These are phyloP conservation scores for Colletotrichum neosansevieriae DNA, from an alignment of 2,329 filamentous ascomycete genomes.

Conservation along the genomic window DNA sequence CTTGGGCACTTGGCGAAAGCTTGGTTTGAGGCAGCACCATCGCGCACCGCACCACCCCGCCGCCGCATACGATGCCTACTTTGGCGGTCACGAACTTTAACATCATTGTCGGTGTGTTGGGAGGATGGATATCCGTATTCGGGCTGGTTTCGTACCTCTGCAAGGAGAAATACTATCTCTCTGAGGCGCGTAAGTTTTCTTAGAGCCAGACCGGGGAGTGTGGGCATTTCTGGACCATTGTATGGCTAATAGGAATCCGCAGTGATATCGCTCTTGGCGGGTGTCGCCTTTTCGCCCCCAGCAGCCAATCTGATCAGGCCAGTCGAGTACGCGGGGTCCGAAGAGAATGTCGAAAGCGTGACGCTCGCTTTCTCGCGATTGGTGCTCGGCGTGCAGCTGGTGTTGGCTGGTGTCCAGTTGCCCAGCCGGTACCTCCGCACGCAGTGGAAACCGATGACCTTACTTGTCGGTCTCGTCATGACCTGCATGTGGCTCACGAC, in stretches of 20 bases:
- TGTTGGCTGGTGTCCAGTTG: constrained; percentile 88
- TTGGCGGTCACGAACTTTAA: constrained; percentile 71
- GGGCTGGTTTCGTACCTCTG: constrained; percentile 89
- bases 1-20: constrained; percentile 38
- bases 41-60: no score
- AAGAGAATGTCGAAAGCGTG: constrained; percentile 74
- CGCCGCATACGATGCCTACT: constrained; percentile 53
- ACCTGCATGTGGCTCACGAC: constrained; percentile 86
- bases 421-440: constrained; percentile 83
- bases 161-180: constrained; percentile 92
- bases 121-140: constrained; percentile 91
- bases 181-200: constrained; percentile 80
- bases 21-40: constrained; percentile 7
- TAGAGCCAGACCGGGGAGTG: background rate
- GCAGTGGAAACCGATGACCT: constrained; percentile 81
- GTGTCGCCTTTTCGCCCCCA: constrained; percentile 82
- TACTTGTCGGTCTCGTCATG: constrained; percentile 89
- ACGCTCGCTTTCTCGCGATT: constrained; percentile 86
- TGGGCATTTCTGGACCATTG: background rate
- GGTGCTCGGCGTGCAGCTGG: constrained; percentile 90
- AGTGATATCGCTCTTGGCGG: constrained; percentile 88
- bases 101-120: constrained; percentile 82
- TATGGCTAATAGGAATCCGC: constrained; percentile 28
- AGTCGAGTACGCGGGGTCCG: constrained; percentile 75
- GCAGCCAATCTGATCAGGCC: constrained; percentile 82